These are phyloP conservation scores for Alternaria postmessia DNA, from an alignment of 2,329 filamentous ascomycete species.

Conservation along the genomic window DNA sequence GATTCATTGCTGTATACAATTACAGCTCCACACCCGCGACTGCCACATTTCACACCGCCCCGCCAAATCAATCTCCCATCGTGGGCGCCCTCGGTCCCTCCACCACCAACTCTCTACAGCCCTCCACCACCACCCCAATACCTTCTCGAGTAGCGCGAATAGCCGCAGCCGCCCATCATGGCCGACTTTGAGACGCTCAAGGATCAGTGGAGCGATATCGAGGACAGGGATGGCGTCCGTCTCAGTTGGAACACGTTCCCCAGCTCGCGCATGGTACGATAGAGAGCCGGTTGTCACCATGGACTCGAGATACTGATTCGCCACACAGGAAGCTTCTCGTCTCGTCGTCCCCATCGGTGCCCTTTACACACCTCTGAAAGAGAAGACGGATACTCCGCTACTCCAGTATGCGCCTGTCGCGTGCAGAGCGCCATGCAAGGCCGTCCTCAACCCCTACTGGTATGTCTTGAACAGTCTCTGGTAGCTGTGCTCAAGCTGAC, in stretches of 20 bases:
- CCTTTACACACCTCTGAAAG: slow-evolving; percentile 93
- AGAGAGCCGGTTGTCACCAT: slow-evolving; percentile 16
- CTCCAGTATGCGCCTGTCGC: slow-evolving; percentile 96
- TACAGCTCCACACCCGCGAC: slow-evolving; percentile 9
- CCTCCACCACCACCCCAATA: slow-evolving; percentile 16
- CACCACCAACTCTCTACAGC: slow-evolving; percentile 31
- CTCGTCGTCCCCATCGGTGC: slow-evolving; percentile 96
- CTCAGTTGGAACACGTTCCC: slow-evolving; percentile 99
- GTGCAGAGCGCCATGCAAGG: slow-evolving; percentile 95
- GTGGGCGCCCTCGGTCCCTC: slow-evolving; percentile 44
- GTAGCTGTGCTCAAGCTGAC: slow-evolving; percentile 26
- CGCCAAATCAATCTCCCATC: slow-evolving; percentile 35
- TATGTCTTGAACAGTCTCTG: slow-evolving; percentile 55
- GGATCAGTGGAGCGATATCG: slow-evolving; percentile 95
- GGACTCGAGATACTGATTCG: slow-evolving; percentile 32
- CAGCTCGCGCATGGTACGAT: slow-evolving; percentile 97
- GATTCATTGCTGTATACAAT: slow-evolving; percentile 5
- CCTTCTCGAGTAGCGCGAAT: not conserved
- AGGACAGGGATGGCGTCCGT: slow-evolving; percentile 94
- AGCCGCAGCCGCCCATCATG: slow-evolving; percentile 62
- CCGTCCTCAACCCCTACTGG: slow-evolving; percentile 97
- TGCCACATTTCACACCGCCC: slow-evolving; percentile 28
- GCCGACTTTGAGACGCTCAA: slow-evolving; percentile 87
- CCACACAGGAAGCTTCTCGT: slow-evolving; percentile 81
- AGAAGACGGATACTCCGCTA: slow-evolving; percentile 87